Evolutionary conservation across 768 basidiomycete genomes (phyloP).

Genomic region (Tephrocybe rancida): DNA sequence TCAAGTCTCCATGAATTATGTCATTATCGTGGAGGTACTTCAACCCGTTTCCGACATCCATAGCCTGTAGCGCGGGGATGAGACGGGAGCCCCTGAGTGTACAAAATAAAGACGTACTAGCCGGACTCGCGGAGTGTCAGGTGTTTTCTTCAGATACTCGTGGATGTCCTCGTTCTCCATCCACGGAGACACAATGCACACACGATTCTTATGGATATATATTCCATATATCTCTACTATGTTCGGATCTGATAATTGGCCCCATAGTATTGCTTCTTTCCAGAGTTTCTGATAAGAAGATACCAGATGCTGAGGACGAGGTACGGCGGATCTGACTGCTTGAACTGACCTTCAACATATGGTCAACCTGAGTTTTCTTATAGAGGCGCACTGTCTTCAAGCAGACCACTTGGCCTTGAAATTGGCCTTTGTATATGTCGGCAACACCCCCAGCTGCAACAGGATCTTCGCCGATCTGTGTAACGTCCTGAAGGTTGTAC

Average conservation of each 20-base stretch:
- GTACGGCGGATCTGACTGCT: too few species aligned
- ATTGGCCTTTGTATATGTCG: conserved; percentile 1
- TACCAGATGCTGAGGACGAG: background rate
- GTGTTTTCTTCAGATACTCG: background rate
- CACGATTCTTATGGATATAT: conserved; percentile 4
- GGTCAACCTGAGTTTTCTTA: background rate
- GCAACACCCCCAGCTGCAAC: background rate
- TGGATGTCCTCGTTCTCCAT: conserved; percentile 10
- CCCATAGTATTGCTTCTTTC: background rate
- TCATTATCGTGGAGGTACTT: background rate
- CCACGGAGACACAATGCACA: conserved; percentile 16
- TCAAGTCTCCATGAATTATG: conserved; percentile 6
- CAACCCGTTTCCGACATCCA: background rate
- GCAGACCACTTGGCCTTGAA: background rate
- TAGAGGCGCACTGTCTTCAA: conserved; percentile 1
- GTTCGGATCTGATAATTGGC: conserved; percentile 7
- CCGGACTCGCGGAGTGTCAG: background rate
- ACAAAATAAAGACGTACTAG: background rate
- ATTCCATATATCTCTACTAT: conserved; percentile 17
- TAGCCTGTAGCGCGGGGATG: background rate
- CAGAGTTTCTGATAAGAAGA: background rate
- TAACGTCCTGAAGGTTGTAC: background rate
- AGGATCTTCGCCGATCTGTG: background rate
- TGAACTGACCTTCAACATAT: background rate
- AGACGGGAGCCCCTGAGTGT: background rate